Percentiles rank a stretch among this genome's conserved stretches.
Conservation (phyloP, 352 stramenopile genomes). For the Globisporangium nagaii region DNA sequence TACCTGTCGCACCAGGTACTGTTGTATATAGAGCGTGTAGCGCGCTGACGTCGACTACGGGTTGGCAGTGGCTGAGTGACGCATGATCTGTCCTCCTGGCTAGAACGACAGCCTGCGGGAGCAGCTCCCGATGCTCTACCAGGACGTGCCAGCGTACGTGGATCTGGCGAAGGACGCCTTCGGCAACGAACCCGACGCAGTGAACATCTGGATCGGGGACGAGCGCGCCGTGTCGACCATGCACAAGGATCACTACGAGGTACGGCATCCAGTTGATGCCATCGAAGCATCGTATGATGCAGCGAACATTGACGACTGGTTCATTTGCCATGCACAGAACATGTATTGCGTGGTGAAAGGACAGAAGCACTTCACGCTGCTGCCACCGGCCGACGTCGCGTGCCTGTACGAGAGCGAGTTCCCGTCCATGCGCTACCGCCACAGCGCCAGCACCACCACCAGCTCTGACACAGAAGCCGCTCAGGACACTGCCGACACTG, state of each 20-base stretch:
- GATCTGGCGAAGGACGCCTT: conserved; percentile 60
- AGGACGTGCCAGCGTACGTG: conserved; percentile 59
- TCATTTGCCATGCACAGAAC: no score
- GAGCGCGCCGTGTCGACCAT: conserved; percentile 92
- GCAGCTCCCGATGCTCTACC: conserved; percentile 58
- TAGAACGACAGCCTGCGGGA: conserved; percentile 76
- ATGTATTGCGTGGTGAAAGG: conserved; percentile 96
- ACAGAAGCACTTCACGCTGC: conserved; percentile 93
- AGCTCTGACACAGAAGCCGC: neutral
- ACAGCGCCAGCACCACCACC: conserved; percentile 5
- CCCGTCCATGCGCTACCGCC: conserved; percentile 51
- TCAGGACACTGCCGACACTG: neutral
- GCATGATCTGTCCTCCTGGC: no score
- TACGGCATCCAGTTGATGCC: no score
- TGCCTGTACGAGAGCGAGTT: conserved; percentile 88
- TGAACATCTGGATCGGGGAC: conserved; percentile 99
- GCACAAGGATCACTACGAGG: conserved; percentile 98
- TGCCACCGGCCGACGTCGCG: conserved; percentile 82
- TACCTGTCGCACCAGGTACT: conserved; percentile 82
- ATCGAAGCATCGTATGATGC: no score
- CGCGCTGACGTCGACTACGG: no score
- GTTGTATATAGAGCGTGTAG: no score
- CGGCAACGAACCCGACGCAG: conserved; percentile 73
- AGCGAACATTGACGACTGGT: no score
- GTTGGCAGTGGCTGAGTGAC: no score